phyloP scores from a whole-genome alignment of 495 filamentous ascomycete genomes.

The Letharia lupina region DNA sequence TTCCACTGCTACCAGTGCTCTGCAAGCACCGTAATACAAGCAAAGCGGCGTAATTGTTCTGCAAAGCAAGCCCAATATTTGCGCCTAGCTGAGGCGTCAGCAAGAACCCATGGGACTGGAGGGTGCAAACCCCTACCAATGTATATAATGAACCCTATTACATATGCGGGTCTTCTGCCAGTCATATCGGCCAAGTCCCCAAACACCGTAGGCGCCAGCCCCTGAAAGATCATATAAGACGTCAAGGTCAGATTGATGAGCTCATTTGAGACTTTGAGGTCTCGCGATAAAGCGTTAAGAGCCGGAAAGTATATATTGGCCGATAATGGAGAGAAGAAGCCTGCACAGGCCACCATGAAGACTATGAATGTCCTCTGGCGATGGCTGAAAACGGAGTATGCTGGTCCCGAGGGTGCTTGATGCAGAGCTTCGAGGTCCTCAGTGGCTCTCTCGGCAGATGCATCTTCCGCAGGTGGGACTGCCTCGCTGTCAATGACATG shows the following conservation, averaged over 20 bases:
- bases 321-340: constrained; percentile 63
- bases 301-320: constrained; percentile 72
- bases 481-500: constrained; percentile 3
- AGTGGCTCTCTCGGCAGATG: neutral
- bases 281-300: constrained; percentile 48
- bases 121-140: constrained; percentile 15
- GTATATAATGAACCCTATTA: constrained; percentile 35
- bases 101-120: neutral
- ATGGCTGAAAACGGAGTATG: constrained; percentile 19
- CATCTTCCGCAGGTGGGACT: neutral
- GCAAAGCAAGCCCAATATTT: constrained; percentile 35
- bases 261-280: constrained; percentile 50
- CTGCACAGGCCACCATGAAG: constrained; percentile 52
- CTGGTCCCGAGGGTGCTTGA: constrained; percentile 9
- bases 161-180: constrained; percentile 35
- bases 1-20: constrained; percentile 41
- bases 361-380: constrained; percentile 35
- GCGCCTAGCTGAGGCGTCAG: constrained; percentile 14
- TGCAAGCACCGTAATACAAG: constrained; percentile 49
- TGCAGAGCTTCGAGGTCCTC: constrained; percentile 16
- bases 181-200: constrained; percentile 35
- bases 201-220: constrained; percentile 40
- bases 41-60: constrained; percentile 44
- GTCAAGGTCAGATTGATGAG: constrained; percentile 65
- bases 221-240: constrained; percentile 57